Evolutionary conservation across 2,329 filamentous ascomycete genomes (phyloP), one percentile per base, ranked within the genome.

Genomic region (Fusarium anguioides): DNA sequence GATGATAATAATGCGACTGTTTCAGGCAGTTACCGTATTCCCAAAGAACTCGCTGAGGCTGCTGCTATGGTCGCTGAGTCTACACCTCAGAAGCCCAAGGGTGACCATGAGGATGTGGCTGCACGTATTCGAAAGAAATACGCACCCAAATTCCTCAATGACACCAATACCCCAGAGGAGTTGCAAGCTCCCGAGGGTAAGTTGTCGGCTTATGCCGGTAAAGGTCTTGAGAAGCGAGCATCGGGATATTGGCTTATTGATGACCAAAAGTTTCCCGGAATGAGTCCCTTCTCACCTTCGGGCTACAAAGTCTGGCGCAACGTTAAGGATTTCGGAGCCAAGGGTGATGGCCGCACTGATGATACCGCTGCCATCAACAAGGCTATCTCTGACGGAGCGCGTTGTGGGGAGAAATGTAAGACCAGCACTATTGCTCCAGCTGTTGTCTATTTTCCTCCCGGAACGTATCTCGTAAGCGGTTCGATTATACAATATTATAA

Each of bases 401-500:
- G 81, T 17, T 76, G 74, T 26, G 75, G 74, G 6, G 29, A 45
- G 20, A 40, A 65, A 18, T 76, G 72, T 46, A 46, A 23, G 1
- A 40, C 83, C 5, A 79, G 81, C n/a, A 74, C 73, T 9, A 61
- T 63, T 7, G 44, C 49, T 6, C 64, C 59, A 10, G 75, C 73
- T 15, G 35, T 68, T 8, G 64, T 77, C 15, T 75, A 75, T 52
- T 75, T 76, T 55, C 74, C 75, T 4, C 56, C 72, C 2, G 87
- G 87, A 39, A 88, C 83, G 0, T 91, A 91, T 69, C 49, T 86
- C 1, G 81, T 89, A 53, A 87, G 82, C 45, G 76, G 78, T 1
- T 80, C 85, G 6, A 86, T 91, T 59, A 82, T 87, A 49, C 82
- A 87, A 69, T 89, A 86, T 69, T 91, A 89, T 75, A 85, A 85